phyloP scores from a whole-genome alignment of 2,329 filamentous ascomycete genomes.

The Diaporthe citriasiana region DNA sequence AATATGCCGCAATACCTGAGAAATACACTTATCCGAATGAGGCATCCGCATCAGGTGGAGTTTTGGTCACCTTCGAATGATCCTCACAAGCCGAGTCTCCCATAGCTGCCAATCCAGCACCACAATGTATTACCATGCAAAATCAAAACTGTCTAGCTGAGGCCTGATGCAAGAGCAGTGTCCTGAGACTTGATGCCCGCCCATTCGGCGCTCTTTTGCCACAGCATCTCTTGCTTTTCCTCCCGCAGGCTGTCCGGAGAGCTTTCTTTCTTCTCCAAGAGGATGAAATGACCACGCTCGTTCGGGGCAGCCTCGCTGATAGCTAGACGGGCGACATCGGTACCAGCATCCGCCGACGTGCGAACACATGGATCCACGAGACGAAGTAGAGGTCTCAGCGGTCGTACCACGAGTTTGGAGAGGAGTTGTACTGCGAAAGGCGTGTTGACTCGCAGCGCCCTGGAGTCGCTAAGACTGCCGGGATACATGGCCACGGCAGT shows the following conservation, averaged over 20 bases:
- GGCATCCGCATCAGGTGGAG: no score
- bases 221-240: slow-evolving; percentile 50
- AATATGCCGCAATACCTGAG: no score
- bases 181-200: slow-evolving; percentile 6
- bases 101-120: no score
- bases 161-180: neutral
- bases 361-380: slow-evolving; percentile 51
- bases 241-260: slow-evolving; percentile 51
- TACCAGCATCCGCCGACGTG: slow-evolving; percentile 49
- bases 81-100: no score
- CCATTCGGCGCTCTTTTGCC: slow-evolving; percentile 54
- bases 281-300: slow-evolving; percentile 53
- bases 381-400: slow-evolving; percentile 47
- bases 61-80: no score
- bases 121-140: no score
- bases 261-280: slow-evolving; percentile 50
- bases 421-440: slow-evolving; percentile 47
- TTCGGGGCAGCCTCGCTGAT: slow-evolving; percentile 46
- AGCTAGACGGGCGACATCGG: slow-evolving; percentile 30
- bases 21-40: no score
- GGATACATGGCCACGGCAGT: slow-evolving; percentile 50
- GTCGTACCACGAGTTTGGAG: slow-evolving; percentile 46
- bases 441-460: slow-evolving; percentile 53
- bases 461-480: slow-evolving; percentile 53
- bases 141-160: no score